These are phyloP conservation scores for Penicillium verhagenii DNA, from an alignment of 495 filamentous ascomycete genomes.

Conservation along the genomic window DNA sequence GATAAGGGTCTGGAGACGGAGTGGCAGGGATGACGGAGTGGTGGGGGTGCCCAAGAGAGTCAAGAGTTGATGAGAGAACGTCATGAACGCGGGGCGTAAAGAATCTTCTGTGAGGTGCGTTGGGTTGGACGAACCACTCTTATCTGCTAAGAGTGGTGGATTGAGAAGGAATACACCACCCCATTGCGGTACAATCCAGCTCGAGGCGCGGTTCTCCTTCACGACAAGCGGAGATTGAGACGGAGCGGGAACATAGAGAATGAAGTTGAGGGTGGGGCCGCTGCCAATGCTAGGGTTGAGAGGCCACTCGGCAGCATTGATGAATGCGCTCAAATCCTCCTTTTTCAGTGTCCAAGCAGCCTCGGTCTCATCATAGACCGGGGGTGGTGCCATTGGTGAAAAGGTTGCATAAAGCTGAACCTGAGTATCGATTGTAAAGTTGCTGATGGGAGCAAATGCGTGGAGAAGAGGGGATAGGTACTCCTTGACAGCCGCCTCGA, in stretches of 20 bases:
- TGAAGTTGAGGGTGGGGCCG: slow-evolving; percentile 93
- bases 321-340: slow-evolving; percentile 88
- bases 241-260: slow-evolving; percentile 74
- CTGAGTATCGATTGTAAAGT: slow-evolving; percentile 96
- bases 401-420: slow-evolving; percentile 87
- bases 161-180: slow-evolving; percentile 86
- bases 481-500: slow-evolving; percentile 76
- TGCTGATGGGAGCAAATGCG: slow-evolving; percentile 76
- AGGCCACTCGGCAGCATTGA: slow-evolving; percentile 98
- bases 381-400: slow-evolving; percentile 66
- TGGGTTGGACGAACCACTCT: slow-evolving; percentile 26
- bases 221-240: slow-evolving; percentile 63
- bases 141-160: slow-evolving; percentile 41
- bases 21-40: slow-evolving; percentile 72
- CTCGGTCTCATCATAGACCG: slow-evolving; percentile 50
- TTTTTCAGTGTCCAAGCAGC: slow-evolving; percentile 69
- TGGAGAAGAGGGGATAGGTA: slow-evolving; percentile 81
- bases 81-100: slow-evolving; percentile 76
- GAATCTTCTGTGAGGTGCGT: slow-evolving; percentile 53
- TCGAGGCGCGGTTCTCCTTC: slow-evolving; percentile 70
- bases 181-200: slow-evolving; percentile 97
- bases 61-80: slow-evolving; percentile 89
- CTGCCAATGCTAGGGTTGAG: slow-evolving; percentile 89
- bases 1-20: slow-evolving; percentile 79
- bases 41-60: slow-evolving; percentile 84